phyloP scores from a whole-genome alignment of 1,284 basidiomycete genomes.

The Pseudozyma thailandica region DNA sequence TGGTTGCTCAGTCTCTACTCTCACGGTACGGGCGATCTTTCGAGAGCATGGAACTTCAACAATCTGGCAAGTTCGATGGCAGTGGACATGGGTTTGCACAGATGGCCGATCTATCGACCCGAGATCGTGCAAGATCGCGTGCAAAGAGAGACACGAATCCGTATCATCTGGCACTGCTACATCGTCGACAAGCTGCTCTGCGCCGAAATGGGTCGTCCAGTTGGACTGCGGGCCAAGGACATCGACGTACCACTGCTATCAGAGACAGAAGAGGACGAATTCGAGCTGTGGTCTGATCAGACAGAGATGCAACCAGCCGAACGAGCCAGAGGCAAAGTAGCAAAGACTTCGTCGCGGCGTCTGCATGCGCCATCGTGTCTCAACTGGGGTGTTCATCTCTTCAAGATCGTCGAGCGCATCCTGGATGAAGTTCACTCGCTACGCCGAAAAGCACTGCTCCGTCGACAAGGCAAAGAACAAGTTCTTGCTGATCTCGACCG shows the following conservation, averaged over 20 bases:
- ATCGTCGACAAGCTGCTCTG: slow-evolving; percentile 69
- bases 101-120: slow-evolving; percentile 55
- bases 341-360: slow-evolving; percentile 6
- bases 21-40: slow-evolving; percentile 70
- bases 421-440: slow-evolving; percentile 59
- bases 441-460: slow-evolving; percentile 55
- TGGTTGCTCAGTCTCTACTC: slow-evolving; percentile 69
- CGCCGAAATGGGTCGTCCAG: slow-evolving; percentile 70
- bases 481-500: slow-evolving; percentile 54
- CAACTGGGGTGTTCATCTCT: slow-evolving; percentile 57
- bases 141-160: slow-evolving; percentile 67
- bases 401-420: slow-evolving; percentile 60
- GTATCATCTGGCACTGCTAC: slow-evolving; percentile 70
- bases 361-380: slow-evolving; percentile 56
- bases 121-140: slow-evolving; percentile 53
- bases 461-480: slow-evolving; percentile 47
- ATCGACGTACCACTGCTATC: slow-evolving; percentile 69
- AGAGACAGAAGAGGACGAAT: slow-evolving; percentile 69
- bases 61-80: slow-evolving; percentile 69
- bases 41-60: slow-evolving; percentile 68
- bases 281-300: slow-evolving; percentile 68
- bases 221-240: slow-evolving; percentile 68
- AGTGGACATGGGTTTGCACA: slow-evolving; percentile 69
- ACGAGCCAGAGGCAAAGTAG: neutral
- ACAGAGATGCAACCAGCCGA: slow-evolving; percentile 39